Percentiles rank a stretch among this genome's conserved stretches.
Conservation (phyloP, 169 alveolate genomes). For the Babesia gibsoni region DNA sequence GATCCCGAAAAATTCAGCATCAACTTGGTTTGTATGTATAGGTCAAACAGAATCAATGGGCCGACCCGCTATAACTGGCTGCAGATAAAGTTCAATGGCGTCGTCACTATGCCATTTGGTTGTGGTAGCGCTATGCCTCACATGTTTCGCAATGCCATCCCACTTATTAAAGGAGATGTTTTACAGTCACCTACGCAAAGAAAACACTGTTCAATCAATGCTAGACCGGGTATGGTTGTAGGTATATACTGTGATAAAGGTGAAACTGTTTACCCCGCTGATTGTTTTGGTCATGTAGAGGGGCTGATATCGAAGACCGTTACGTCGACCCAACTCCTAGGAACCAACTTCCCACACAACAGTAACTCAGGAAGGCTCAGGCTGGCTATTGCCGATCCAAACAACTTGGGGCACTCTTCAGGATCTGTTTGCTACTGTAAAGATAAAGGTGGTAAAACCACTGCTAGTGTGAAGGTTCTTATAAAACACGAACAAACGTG, state of each 20-base stretch:
- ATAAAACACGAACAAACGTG: neutral
- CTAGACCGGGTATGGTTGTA: conserved; percentile 19
- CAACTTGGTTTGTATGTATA: conserved; percentile 1
- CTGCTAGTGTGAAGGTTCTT: neutral
- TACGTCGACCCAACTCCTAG: neutral
- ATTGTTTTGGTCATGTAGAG: conserved; percentile 21
- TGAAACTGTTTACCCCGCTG: conserved; percentile 9
- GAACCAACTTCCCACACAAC: neutral
- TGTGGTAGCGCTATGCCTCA: conserved; percentile 13
- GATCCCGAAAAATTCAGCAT: conserved; percentile 15
- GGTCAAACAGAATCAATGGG: neutral
- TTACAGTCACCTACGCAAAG: neutral
- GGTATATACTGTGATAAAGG: conserved; percentile 18
- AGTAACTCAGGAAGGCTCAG: neutral
- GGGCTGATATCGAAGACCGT: neutral
- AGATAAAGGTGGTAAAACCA: neutral
- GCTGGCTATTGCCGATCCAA: neutral
- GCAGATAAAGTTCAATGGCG: conserved; percentile 31
- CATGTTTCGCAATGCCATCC: conserved; percentile 12
- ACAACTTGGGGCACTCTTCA: neutral
- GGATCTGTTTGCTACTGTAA: conserved; percentile 1
- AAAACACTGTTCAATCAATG: neutral
- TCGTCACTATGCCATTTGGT: conserved; percentile 12
- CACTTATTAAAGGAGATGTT: too few species aligned
- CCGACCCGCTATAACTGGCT: conserved; percentile 5